A percentile compares a stretch with the other conserved stretches of the same genome.
phyloP scores from a whole-genome alignment of 805 yeast species.

The Saccharomycopsis sp. region DNA sequence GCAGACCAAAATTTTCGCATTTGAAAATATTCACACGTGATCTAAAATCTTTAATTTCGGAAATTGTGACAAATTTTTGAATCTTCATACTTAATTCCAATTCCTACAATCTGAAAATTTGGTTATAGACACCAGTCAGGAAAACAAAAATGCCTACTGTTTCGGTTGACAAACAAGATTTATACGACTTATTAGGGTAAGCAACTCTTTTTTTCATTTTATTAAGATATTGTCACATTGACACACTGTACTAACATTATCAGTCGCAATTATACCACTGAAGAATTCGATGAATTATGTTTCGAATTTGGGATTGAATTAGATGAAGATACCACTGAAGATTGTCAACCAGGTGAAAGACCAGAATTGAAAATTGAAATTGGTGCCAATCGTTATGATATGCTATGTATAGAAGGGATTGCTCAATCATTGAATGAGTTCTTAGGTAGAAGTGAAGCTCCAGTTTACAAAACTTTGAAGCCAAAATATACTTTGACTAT shows the following conservation, averaged over 20 bases:
- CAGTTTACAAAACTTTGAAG: constrained; percentile 54
- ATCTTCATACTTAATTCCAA: not conserved
- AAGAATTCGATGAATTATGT: constrained; percentile 95
- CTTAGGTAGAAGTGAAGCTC: constrained; percentile 60
- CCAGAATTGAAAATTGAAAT: constrained; percentile 97
- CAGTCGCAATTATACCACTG: constrained; percentile 56
- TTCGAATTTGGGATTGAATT: constrained; percentile 96
- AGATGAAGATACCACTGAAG: constrained; percentile 92
- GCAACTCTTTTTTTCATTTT: constrained; percentile 15
- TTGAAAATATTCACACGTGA: too few species aligned
- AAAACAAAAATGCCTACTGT: constrained; percentile 82
- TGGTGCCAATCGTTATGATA: constrained; percentile 97
- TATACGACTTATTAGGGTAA: constrained; percentile 69
- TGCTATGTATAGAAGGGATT: constrained; percentile 97
- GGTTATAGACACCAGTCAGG: not conserved
- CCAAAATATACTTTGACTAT: constrained; percentile 64
- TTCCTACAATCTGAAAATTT: not conserved
- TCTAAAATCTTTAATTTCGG: too few species aligned
- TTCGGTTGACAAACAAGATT: constrained; percentile 89
- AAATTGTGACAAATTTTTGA: constrained; percentile 1
- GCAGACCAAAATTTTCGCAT: too few species aligned
- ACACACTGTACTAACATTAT: not conserved
- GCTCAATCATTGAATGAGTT: constrained; percentile 91
- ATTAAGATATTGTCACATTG: constrained; percentile 20
- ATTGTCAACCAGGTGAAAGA: constrained; percentile 69